These are phyloP conservation scores for Lentinula boryana DNA, from an alignment of 768 basidiomycete genomes.

Conservation along the genomic window DNA sequence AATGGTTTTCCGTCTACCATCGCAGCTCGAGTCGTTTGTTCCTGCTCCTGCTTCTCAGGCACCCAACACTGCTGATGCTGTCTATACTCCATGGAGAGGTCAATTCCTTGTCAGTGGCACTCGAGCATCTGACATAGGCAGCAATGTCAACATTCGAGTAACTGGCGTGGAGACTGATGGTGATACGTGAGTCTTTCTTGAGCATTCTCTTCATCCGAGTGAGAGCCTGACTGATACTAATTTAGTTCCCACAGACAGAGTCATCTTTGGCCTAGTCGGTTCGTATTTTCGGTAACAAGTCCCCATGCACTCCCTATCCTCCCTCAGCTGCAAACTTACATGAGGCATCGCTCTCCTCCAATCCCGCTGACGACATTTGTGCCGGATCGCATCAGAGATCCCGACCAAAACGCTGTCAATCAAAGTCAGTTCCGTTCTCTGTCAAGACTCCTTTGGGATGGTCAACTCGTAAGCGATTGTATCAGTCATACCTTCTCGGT, in stretches of 20 bases:
- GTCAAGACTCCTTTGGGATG: constrained; percentile 44
- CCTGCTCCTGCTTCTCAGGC: constrained; percentile 34
- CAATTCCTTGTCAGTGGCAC: constrained; percentile 44
- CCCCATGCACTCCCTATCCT: constrained; percentile 34
- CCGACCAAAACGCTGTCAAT: constrained; percentile 43
- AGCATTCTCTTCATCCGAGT: not conserved
- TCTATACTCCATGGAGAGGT: constrained; percentile 52
- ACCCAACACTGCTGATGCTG: not conserved
- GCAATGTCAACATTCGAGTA: constrained; percentile 48
- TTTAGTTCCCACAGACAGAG: constrained; percentile 30
- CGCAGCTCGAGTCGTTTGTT: constrained; percentile 54
- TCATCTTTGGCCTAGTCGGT: constrained; percentile 47
- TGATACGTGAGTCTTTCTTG: constrained; percentile 47
- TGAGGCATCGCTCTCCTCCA: constrained; percentile 1
- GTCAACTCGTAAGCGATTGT: constrained; percentile 39
- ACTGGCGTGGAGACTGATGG: constrained; percentile 68
- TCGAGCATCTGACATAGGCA: constrained; percentile 38
- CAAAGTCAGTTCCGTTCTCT: constrained; percentile 48
- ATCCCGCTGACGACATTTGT: constrained; percentile 57
- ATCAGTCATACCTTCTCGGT: not conserved
- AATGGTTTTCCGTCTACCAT: constrained; percentile 62
- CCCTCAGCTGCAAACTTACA: constrained; percentile 2
- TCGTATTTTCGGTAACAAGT: constrained; percentile 38
- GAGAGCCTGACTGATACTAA: constrained; percentile 5
- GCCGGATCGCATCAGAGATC: constrained; percentile 51